These are phyloP conservation scores for Aspergillus niger DNA, from an alignment of 2,329 filamentous ascomycete genomes.

Conservation along the genomic window DNA sequence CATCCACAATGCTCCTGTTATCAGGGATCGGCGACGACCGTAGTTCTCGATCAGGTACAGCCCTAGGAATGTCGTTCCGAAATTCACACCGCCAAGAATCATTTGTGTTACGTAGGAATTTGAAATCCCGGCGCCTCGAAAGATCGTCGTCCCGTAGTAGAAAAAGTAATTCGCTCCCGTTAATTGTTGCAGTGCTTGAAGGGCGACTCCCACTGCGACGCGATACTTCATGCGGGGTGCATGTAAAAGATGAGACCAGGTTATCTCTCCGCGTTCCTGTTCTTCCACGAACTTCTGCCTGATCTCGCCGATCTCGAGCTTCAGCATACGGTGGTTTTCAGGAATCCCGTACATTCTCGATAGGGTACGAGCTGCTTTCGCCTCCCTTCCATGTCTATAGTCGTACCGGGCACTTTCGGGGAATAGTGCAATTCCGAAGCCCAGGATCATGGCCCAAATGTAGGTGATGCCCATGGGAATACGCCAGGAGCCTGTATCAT, in stretches of 20 bases:
- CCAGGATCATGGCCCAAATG: slow-evolving; percentile 58
- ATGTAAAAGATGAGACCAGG: slow-evolving; percentile 42
- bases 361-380: slow-evolving; percentile 54
- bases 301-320: slow-evolving; percentile 58
- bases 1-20: slow-evolving; percentile 69
- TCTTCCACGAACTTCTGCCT: slow-evolving; percentile 59
- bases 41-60: slow-evolving; percentile 69
- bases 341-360: slow-evolving; percentile 57
- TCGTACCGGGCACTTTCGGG: slow-evolving; percentile 61
- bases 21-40: slow-evolving; percentile 68
- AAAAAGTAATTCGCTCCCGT: slow-evolving; percentile 51
- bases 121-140: slow-evolving; percentile 63
- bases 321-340: slow-evolving; percentile 54
- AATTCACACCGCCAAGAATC: slow-evolving; percentile 67
- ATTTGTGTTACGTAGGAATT: slow-evolving; percentile 67
- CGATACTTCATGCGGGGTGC: slow-evolving; percentile 48
- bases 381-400: slow-evolving; percentile 57
- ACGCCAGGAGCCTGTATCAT: slow-evolving; percentile 48
- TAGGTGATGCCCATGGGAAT: slow-evolving; percentile 60
- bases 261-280: slow-evolving; percentile 33
- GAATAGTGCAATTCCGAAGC: slow-evolving; percentile 56
- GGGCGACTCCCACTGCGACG: slow-evolving; percentile 41
- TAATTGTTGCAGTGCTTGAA: slow-evolving; percentile 48
- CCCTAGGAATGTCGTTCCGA: slow-evolving; percentile 65
- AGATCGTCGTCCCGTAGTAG: slow-evolving; percentile 57